A percentile compares a stretch with the other conserved stretches of the same genome.
Conservation (phyloP, 768 basidiomycete genomes). For the Cystofilobasidium ferigula region DNA sequence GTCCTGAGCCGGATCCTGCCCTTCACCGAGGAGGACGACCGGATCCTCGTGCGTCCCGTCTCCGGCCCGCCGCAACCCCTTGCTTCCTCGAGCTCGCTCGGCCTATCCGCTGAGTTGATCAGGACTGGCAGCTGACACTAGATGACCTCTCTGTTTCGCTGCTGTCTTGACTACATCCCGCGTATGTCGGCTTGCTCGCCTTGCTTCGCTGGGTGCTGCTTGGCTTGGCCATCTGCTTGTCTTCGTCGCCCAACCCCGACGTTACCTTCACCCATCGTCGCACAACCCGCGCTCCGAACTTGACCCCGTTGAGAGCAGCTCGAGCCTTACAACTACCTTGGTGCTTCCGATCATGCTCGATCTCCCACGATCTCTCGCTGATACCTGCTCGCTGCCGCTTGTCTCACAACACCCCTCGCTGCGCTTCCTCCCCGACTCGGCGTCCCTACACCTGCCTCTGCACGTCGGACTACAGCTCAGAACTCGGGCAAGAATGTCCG, state of each 20-base stretch:
- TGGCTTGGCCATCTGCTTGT: too few species aligned
- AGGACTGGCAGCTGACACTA: too few species aligned
- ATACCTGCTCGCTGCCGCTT: neutral
- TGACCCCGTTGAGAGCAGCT: neutral
- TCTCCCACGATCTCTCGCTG: neutral
- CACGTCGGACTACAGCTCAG: too few species aligned
- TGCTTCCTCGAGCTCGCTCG: neutral
- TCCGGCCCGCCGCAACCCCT: neutral
- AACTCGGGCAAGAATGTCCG: conserved; percentile 91
- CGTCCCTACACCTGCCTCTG: too few species aligned
- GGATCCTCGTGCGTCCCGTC: neutral
- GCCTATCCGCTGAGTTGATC: too few species aligned
- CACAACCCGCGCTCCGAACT: neutral
- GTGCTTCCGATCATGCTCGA: neutral
- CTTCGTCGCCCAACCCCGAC: neutral
- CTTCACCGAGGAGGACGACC: conserved; percentile 9
- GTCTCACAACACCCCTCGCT: too few species aligned
- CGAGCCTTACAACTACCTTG: neutral
- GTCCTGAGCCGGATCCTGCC: conserved; percentile 1
- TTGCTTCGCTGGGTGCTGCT: too few species aligned
- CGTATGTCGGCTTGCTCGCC: too few species aligned
- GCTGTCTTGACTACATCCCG: too few species aligned
- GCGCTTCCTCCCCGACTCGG: too few species aligned
- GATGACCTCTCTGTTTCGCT: too few species aligned
- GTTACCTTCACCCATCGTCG: neutral